These are phyloP conservation scores for Ophiosphaerella korrae DNA, from an alignment of 2,329 filamentous ascomycete species.

Conservation along the genomic window DNA sequence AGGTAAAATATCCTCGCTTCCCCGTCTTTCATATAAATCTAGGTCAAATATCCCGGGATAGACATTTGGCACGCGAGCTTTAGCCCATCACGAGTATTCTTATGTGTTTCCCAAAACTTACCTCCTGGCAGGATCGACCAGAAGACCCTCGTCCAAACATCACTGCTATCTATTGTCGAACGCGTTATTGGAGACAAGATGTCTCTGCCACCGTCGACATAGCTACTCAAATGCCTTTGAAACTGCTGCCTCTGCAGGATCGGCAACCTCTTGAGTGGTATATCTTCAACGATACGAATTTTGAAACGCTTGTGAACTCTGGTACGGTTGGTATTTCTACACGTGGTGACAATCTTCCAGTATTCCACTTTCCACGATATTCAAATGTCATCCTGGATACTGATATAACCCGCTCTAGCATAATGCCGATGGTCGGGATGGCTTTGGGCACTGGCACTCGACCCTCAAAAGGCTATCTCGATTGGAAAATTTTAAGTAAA, in stretches of 20 bases:
- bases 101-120: background rate
- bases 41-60: too few species aligned
- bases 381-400: constrained; percentile 8
- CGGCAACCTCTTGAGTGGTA: constrained; percentile 26
- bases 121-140: constrained; percentile 1
- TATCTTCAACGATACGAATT: constrained; percentile 46
- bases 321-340: background rate
- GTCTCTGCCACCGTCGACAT: constrained; percentile 50
- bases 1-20: background rate
- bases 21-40: too few species aligned
- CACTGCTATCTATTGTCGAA: constrained; percentile 28
- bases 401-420: constrained; percentile 11
- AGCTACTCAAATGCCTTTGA: background rate
- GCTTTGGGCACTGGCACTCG: constrained; percentile 37
- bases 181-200: constrained; percentile 53
- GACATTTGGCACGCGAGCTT: too few species aligned
- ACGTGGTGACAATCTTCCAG: constrained; percentile 15
- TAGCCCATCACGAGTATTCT: background rate
- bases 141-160: constrained; percentile 22
- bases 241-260: constrained; percentile 21
- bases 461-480: constrained; percentile 40
- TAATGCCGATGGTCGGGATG: constrained; percentile 45
- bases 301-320: constrained; percentile 40
- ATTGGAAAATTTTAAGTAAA: constrained; percentile 35
- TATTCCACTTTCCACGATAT: constrained; percentile 10